Base-by-base conservation (phyloP, 331 rosid species). In the Malus hybrid region DNA sequence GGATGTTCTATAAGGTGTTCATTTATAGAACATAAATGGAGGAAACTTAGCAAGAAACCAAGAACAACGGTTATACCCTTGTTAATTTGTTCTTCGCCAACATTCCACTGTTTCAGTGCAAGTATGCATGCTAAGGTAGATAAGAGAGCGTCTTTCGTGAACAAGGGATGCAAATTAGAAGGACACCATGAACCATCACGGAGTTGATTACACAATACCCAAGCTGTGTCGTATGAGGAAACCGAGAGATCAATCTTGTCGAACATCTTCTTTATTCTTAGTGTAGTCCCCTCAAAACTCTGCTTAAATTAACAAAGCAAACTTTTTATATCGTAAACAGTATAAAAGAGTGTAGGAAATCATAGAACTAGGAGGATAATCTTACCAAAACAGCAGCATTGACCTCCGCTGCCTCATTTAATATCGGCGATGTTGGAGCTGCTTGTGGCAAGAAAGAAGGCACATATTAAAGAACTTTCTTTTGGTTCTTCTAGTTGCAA, bases 221-320 rank as follows among this genome's bases (percentile, higher is more conserved):
- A 88, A 77, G 98, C 97, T 0, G 98, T 93, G 79, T 93, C 97
- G 73, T 91, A 93, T 1, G 91, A 84, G 71, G 98, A 93, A 64
- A 79, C 76, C 32, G 96, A 89, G 66, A 91, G 90, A 39, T 93
- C 91, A 53, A 89, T 93, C 68, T 83, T 84, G 24, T 86, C 26
- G 70, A 91, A 83, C 91, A 93, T 68, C 68, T 76, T 78, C 80
- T 74, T 83, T n/a, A 93, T 89, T 75, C 77, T 87, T 67, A 87
- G 86, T 81, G 86, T 88, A 16, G 85, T 84, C 69, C 77, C 90
- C 70, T 84, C 96, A 55, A 80, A 78, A 58, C 79, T 70, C 93
- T 91, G 82, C 75, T 76, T 28, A 28, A 60, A 32, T 48, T 6
- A 61, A 5, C 4, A 32, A 32, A 32, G 34, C 32, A 30, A 30